A percentile compares a stretch with the other conserved stretches of the same genome.
phyloP scores from a whole-genome alignment of 164 flowering plant genomes.

The Platanus orientalis region DNA sequence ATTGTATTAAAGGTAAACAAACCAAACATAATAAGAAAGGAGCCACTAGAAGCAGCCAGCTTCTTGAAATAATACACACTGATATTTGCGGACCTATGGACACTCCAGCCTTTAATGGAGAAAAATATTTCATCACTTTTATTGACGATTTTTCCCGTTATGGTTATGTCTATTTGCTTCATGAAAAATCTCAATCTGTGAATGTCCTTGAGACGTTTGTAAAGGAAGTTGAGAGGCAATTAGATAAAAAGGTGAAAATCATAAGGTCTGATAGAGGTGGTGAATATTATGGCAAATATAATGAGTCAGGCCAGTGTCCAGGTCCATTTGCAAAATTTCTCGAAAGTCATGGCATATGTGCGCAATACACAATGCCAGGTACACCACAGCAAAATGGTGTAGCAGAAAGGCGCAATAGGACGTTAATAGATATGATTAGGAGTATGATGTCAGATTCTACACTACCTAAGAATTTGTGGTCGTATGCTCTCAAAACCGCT shows the following conservation, averaged over 20 bases:
- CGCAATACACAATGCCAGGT: slow-evolving; percentile 7
- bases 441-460: slow-evolving; percentile 9
- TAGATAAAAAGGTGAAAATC: neutral
- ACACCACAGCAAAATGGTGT: too few species aligned
- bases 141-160: too few species aligned
- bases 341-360: slow-evolving; percentile 2
- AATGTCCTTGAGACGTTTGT: neutral
- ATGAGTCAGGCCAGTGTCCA: neutral
- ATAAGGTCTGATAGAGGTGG: neutral
- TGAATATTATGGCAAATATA: neutral
- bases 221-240: neutral
- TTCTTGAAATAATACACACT: neutral
- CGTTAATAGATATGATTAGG: slow-evolving; percentile 5
- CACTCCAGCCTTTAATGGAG: neutral
- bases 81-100: too few species aligned
- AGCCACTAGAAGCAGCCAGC: neutral
- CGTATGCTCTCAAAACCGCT: neutral
- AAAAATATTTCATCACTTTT: too few species aligned
- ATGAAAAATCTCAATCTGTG: neutral
- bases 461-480: neutral
- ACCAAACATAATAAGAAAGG: neutral
- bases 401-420: slow-evolving; percentile 2
- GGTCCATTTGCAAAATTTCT: slow-evolving; percentile 9
- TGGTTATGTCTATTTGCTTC: neutral
- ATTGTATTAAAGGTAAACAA: neutral